Conservation (phyloP, 176 grass and related monocot genomes). For the Cenchrus purpureus region DNA sequence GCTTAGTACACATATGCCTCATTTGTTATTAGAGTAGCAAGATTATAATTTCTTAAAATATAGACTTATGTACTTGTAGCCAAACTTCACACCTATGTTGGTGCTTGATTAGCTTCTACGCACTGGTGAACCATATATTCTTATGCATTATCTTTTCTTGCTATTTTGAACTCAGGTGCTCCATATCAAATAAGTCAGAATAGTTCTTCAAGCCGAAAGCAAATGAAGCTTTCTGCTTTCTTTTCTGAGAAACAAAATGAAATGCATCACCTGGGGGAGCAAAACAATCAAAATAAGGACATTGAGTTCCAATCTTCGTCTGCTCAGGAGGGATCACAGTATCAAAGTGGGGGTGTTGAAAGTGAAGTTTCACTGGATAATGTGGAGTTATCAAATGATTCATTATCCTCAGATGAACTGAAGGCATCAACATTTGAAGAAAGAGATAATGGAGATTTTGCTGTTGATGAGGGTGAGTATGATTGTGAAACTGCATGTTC, state of each 20-base stretch:
- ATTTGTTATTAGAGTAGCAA: not conserved
- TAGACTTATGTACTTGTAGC: not conserved
- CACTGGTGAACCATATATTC: conserved; percentile 15
- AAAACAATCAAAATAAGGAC: conserved; percentile 27
- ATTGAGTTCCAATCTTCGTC: conserved; percentile 45
- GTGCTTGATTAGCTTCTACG: not conserved
- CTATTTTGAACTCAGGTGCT: conserved; percentile 50
- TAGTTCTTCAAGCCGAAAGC: conserved; percentile 63
- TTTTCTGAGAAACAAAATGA: conserved; percentile 54
- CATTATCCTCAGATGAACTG: conserved; percentile 40
- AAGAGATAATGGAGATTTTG: conserved; percentile 38
- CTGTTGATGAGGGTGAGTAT: conserved; percentile 38
- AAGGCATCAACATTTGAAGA: conserved; percentile 47
- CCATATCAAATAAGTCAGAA: conserved; percentile 74
- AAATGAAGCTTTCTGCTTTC: conserved; percentile 89
- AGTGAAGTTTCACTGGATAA: conserved; percentile 42
- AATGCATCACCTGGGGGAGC: conserved; percentile 23
- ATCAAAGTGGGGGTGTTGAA: conserved; percentile 25
- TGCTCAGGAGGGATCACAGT: conserved; percentile 39
- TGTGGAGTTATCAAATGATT: conserved; percentile 42
- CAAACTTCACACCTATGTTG: not conserved
- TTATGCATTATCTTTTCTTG: not conserved
- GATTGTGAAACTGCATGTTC: conserved; percentile 48
- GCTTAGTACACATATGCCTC: conserved; percentile 1
- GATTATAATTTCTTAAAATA: too few relatives aligned